Evolutionary conservation across 176 grass and related monocot genomes (phyloP), one percentile per base, ranked within the genome.

Genomic region (Aegilops umbellulata): DNA sequence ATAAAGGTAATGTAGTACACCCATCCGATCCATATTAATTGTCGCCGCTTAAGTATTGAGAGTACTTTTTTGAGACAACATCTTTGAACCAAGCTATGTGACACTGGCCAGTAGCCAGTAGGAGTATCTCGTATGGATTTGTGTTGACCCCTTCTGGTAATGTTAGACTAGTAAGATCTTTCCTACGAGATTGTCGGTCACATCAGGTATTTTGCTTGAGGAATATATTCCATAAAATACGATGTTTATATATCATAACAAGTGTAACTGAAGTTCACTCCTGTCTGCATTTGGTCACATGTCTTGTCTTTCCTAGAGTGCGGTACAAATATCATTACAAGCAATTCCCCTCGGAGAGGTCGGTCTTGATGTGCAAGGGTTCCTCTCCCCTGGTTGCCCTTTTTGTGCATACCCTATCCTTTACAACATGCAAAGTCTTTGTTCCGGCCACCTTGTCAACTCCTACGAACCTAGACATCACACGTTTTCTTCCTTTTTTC

Each of bases 361-460:
- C 15, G 10, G 35, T 58, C 39, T 55, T 78, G 79, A 44, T 83
- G 84, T 12, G n/a, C 13, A 86, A 86, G 80, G 57, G 65, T 83
- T 86, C 84, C 4, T 74, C 84, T 83, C 84, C 80, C 72, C 74
- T 87, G 55, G 74, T 9, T 8, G 1, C 36, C 70, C 77, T 86
- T 87, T 87, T 86, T 25, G 36, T 44, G 82, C 69, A 80, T 31
- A 57, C 69, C 34, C n/a, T 38, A 53, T 53, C 26, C 3, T 12
- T 16, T 9, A 73, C 17, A 53, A 53, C 6, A 42, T 42, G 69
- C 69, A 72, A 72, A 46, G 49, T 53, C 49, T 53, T 53, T 53
- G 49, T 53, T 53, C 49, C 49, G 49, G 16, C 16, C 49, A 53
- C 49, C 49, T 19, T 58, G 42, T 41, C 9, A 14, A 53, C 79